A percentile compares a stretch with the other conserved stretches of the same genome.
phyloP scores from a whole-genome alignment of 2,329 filamentous ascomycete species.

The Fonsecaea nubica region DNA sequence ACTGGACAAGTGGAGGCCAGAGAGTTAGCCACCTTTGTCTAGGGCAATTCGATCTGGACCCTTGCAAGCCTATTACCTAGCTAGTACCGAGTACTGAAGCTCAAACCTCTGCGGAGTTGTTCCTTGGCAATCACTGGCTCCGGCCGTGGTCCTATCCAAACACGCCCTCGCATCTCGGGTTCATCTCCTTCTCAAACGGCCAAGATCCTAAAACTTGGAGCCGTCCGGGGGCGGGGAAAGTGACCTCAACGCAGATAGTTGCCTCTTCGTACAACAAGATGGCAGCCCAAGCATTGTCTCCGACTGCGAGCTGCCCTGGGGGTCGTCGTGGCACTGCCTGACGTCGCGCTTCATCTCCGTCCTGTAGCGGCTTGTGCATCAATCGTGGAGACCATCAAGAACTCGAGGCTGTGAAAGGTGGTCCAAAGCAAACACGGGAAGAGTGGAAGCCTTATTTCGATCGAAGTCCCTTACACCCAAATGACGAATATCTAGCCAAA shows the following conservation, averaged over 20 bases:
- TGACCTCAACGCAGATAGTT: neutral
- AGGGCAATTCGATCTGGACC: neutral
- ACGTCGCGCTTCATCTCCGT: constrained; percentile 15
- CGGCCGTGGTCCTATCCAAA: neutral
- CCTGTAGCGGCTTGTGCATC: constrained; percentile 2
- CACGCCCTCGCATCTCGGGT: neutral
- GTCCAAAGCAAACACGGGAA: neutral
- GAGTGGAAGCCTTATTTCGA: neutral
- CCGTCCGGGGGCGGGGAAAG: neutral
- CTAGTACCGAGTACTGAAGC: neutral
- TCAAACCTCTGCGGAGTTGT: neutral
- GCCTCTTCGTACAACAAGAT: neutral
- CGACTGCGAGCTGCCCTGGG: neutral
- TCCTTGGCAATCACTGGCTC: neutral
- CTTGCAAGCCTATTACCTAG: no score
- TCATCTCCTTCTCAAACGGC: neutral
- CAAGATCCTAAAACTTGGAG: neutral
- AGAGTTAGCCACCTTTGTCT: neutral
- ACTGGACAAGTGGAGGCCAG: neutral
- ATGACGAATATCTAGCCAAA: neutral
- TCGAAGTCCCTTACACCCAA: neutral
- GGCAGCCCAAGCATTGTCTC: neutral
- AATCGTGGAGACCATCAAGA: neutral
- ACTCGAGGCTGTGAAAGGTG: neutral
- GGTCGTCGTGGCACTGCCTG: constrained; percentile 7